Conservation (phyloP, 768 basidiomycete species). For the Pluteus cervinus region DNA sequence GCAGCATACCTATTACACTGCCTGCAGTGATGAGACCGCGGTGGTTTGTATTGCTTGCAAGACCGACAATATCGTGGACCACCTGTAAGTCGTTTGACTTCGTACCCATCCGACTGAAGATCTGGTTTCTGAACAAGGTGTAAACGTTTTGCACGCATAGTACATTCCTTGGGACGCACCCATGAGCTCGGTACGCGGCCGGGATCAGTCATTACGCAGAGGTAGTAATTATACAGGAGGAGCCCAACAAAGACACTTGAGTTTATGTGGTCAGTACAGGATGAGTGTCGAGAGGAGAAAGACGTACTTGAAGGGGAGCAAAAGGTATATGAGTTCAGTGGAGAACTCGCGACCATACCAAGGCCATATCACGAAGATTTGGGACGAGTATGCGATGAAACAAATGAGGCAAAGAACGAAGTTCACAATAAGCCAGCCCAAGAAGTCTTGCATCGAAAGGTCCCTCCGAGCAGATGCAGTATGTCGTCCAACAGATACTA, state of each 20-base stretch:
- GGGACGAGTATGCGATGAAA: constrained; percentile 87
- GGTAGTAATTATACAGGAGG: constrained; percentile 84
- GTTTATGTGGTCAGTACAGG: constrained; percentile 7
- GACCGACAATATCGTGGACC: constrained; percentile 80
- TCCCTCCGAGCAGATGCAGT: too few relatives aligned
- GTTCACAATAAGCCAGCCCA: constrained; percentile 60
- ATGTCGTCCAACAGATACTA: too few relatives aligned
- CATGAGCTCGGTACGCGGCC: constrained; percentile 75
- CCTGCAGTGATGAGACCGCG: constrained; percentile 88
- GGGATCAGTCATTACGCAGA: constrained; percentile 80
- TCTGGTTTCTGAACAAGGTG: constrained; percentile 60
- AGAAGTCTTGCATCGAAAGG: constrained; percentile 33
- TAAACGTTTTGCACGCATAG: constrained; percentile 1
- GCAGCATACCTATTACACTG: constrained; percentile 64
- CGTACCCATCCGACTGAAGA: constrained; percentile 63
- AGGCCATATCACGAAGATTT: constrained; percentile 86
- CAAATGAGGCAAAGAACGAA: constrained; percentile 67
- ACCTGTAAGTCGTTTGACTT: constrained; percentile 87
- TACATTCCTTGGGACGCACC: constrained; percentile 40
- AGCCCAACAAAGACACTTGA: constrained; percentile 69
- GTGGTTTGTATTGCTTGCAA: constrained; percentile 83
- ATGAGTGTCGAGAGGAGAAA: neutral
- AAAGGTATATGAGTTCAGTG: constrained; percentile 66
- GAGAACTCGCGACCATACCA: constrained; percentile 82
- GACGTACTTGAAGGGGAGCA: constrained; percentile 88